phyloP scores from a whole-genome alignment of 345 rosid species.

The Gossypium australe region DNA sequence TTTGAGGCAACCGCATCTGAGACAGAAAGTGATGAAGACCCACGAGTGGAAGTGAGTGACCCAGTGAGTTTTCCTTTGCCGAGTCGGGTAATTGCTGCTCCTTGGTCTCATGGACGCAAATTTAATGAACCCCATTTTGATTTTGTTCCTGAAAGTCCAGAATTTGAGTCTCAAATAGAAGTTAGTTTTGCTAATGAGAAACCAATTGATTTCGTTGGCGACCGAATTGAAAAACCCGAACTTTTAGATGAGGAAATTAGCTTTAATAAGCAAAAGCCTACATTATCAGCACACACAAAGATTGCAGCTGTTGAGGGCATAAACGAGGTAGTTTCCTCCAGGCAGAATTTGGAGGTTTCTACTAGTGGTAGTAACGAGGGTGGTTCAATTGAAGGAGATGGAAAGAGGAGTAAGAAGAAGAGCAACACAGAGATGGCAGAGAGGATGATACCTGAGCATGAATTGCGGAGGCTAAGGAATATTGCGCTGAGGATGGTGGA shows the following conservation, averaged over 20 bases:
- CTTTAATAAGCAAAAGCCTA: not conserved
- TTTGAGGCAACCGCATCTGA: slow-evolving; percentile 21
- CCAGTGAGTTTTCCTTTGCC: slow-evolving; percentile 28
- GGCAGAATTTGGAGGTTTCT: slow-evolving; percentile 23
- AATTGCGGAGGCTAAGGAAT: slow-evolving; percentile 66
- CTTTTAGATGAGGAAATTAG: slow-evolving; percentile 13
- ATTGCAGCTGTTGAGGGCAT: slow-evolving; percentile 9
- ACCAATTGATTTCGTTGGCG: not conserved
- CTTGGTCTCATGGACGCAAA: slow-evolving; percentile 59
- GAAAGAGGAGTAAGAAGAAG: slow-evolving; percentile 31
- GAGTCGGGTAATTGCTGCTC: slow-evolving; percentile 32
- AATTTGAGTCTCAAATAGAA: not conserved
- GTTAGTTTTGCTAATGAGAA: not conserved
- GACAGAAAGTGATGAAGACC: slow-evolving; percentile 22
- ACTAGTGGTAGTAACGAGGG: slow-evolving; percentile 26
- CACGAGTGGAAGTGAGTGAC: slow-evolving; percentile 18
- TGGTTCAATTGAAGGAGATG: slow-evolving; percentile 19
- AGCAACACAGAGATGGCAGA: slow-evolving; percentile 53
- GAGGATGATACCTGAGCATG: slow-evolving; percentile 60
- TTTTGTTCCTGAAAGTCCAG: slow-evolving; percentile 16
- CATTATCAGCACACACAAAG: slow-evolving; percentile 5
- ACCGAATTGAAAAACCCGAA: slow-evolving; percentile 13
- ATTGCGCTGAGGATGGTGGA: slow-evolving; percentile 74
- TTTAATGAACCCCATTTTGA: slow-evolving; percentile 17
- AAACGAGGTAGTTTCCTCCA: slow-evolving; percentile 6